Evolutionary conservation across 2,329 filamentous ascomycete genomes (phyloP).

Genomic region (Aspergillus aculeatus): DNA sequence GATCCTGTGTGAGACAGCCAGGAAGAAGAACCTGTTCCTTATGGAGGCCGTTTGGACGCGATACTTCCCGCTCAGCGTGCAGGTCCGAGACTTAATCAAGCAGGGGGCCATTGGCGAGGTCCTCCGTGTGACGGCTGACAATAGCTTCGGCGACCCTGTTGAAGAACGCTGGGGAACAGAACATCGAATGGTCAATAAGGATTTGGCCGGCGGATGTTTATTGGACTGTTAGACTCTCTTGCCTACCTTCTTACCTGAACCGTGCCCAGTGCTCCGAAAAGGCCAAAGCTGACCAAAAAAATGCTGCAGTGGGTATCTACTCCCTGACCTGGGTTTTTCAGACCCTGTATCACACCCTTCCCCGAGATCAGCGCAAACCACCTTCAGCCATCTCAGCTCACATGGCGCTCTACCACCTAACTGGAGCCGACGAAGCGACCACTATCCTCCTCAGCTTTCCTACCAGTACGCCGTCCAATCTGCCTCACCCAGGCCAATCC

Average conservation of each 20-base stretch:
- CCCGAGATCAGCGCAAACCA: conserved; percentile 59
- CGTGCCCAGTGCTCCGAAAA: background rate
- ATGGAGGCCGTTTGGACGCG: conserved; percentile 92
- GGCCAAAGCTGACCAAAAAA: background rate
- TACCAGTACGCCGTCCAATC: conserved; percentile 47
- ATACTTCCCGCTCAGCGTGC: conserved; percentile 79
- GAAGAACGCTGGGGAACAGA: conserved; percentile 60
- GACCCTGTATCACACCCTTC: conserved; percentile 77
- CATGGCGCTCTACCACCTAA: conserved; percentile 68
- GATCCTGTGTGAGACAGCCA: conserved; percentile 69
- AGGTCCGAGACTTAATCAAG: conserved; percentile 56
- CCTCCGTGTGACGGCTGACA: conserved; percentile 58
- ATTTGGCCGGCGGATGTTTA: conserved; percentile 77
- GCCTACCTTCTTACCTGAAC: background rate
- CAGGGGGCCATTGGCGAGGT: conserved; percentile 62
- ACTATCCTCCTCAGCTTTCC: conserved; percentile 76
- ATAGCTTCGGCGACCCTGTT: conserved; percentile 61
- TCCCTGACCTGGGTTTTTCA: conserved; percentile 89
- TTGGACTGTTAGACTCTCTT: conserved; percentile 59
- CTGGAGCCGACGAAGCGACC: conserved; percentile 76
- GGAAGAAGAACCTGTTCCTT: conserved; percentile 69
- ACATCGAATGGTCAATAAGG: conserved; percentile 78
- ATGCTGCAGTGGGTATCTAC: conserved; percentile 70
- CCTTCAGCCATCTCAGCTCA: conserved; percentile 66
- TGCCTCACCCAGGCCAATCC: conserved; percentile 46